Base-by-base conservation (phyloP, 2,329 filamentous ascomycete genomes). In the Ophiostoma angusticollis region DNA sequence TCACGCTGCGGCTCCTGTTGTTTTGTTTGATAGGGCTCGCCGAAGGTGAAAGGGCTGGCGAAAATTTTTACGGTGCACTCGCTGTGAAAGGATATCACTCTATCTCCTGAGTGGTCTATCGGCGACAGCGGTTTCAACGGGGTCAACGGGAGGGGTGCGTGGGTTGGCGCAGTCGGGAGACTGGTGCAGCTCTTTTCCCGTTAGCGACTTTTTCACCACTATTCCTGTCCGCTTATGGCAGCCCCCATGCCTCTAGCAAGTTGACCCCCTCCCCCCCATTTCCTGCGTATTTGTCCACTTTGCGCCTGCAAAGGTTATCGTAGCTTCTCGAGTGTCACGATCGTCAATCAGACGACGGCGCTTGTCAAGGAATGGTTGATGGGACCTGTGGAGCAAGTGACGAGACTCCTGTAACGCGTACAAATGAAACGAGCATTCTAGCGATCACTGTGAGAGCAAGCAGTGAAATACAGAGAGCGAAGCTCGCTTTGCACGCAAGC, bases 51-150 rank as follows among this genome's bases (percentile, higher is more conserved):
- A 19, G 7, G 30, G 31, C n/a, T 12, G 16, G 29, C 23, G 31
- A 44, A 45, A 43, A 39, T 33, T 41, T 35, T 30, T 16, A 28
- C 40, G 14, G 16, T 9, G 31, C 40, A 45, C 27, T 39, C 29
- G 43, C 37, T 36, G 35, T 18, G 16, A 35, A 42, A 40, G 39
- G 39, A 46, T 44, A 43, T 39, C 44, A 37, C 17, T 22, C 16
- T 19, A 19, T 14, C 12, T 23, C 30, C 16, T 37, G 44, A 43
- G 29, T 45, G 44, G 44, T 35, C 39, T 39, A 18, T 44, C 42
- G 42, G 38, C 31, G 35, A 29, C 27, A 39, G 40, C 40, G 40
- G 27, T 3, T 19, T n/a, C n/a, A 24, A 24, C 23, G 23, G 23
- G 7, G 23, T 24, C 23, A 6, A 6, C 23, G n/a, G n/a, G n/a